These are phyloP conservation scores for Cupressus sempervirens DNA, from an alignment of 75 land plant genomes.

Conservation along the genomic window DNA sequence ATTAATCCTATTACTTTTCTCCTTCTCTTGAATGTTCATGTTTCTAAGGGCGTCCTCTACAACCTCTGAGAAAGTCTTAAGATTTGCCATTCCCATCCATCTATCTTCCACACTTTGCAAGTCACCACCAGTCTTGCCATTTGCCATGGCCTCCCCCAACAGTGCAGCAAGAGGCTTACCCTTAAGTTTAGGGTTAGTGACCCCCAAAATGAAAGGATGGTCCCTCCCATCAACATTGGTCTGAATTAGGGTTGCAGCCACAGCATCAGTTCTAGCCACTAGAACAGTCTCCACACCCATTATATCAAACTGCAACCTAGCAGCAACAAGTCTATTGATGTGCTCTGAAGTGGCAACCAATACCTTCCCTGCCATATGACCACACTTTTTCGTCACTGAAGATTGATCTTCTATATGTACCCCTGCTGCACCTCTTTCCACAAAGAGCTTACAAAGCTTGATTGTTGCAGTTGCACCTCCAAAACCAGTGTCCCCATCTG, in stretches of 20 bases:
- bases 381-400: slow-evolving; percentile 70
- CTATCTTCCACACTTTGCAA: slow-evolving; percentile 76
- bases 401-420: slow-evolving; percentile 82
- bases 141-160: slow-evolving; percentile 49
- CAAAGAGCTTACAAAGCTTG: slow-evolving; percentile 91
- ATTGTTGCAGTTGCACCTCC: slow-evolving; percentile 89
- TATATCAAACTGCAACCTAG: slow-evolving; percentile 81
- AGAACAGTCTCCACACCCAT: slow-evolving; percentile 88
- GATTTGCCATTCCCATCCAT: slow-evolving; percentile 57
- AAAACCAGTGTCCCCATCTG: slow-evolving; percentile 92
- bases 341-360: slow-evolving; percentile 75
- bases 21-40: slow-evolving; percentile 38
- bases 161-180: slow-evolving; percentile 46
- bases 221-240: slow-evolving; percentile 76
- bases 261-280: slow-evolving; percentile 82
- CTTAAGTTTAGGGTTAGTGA: slow-evolving; percentile 56
- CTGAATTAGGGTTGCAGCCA: slow-evolving; percentile 71
- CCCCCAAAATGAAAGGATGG: slow-evolving; percentile 86
- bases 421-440: slow-evolving; percentile 89
- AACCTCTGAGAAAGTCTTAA: slow-evolving; percentile 65
- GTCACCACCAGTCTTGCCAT: slow-evolving; percentile 56
- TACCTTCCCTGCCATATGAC: slow-evolving; percentile 97
- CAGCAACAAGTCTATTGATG: slow-evolving; percentile 82
- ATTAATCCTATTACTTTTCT: slow-evolving; percentile 49
- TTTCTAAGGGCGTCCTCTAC: slow-evolving; percentile 55